These are phyloP conservation scores for Hsuehochloa calcarea DNA, from an alignment of 176 grass and related monocot genomes.

Conservation along the genomic window DNA sequence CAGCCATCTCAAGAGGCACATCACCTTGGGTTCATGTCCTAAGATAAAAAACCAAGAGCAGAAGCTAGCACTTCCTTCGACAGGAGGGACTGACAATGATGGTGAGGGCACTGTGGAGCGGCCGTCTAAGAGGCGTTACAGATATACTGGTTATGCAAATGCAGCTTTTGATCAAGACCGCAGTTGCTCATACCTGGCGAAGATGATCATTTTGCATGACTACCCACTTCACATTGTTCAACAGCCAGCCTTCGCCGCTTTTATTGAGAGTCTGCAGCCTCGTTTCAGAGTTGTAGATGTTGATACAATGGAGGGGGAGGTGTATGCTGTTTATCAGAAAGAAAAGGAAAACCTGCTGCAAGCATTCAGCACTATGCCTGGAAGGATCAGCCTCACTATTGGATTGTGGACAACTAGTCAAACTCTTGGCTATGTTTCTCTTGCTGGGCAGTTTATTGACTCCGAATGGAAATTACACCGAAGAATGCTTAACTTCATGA, in stretches of 20 bases:
- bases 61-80: constrained; percentile 16
- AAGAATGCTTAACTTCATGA: constrained; percentile 75
- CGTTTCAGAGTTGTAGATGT: constrained; percentile 61
- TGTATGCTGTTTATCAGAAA: constrained; percentile 58
- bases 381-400: constrained; percentile 64
- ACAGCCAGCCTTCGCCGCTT: constrained; percentile 53
- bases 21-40: constrained; percentile 65
- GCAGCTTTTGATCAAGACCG: constrained; percentile 52
- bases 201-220: constrained; percentile 61
- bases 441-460: constrained; percentile 63
- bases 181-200: constrained; percentile 43
- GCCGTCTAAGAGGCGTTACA: constrained; percentile 58
- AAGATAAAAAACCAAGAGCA: constrained; percentile 46
- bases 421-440: constrained; percentile 66
- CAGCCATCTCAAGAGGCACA: constrained; percentile 74
- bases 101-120: constrained; percentile 26
- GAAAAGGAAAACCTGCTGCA: constrained; percentile 50
- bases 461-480: constrained; percentile 58
- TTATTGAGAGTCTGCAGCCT: constrained; percentile 61
- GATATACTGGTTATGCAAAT: constrained; percentile 51
- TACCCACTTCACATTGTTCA: constrained; percentile 70
- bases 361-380: constrained; percentile 49
- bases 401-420: constrained; percentile 71
- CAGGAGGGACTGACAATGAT: constrained; percentile 23
- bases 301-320: constrained; percentile 50